Evolutionary conservation across 257 asterid species (phyloP).

Genomic region (Misopates orontium): DNA sequence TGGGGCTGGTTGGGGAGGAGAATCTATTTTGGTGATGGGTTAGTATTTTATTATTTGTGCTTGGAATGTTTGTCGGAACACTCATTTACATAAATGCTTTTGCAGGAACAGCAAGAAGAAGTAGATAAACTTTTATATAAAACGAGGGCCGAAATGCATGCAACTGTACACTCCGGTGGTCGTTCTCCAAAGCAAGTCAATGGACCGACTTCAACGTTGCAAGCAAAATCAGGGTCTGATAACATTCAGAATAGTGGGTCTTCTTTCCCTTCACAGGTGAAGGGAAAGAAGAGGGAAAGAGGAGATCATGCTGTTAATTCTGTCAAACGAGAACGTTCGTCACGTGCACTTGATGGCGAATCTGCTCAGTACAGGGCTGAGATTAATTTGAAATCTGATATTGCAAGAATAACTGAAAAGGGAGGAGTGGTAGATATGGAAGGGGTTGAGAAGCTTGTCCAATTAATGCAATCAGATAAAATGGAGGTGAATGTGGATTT

Average conservation of each 20-base stretch:
- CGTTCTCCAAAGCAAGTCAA: constrained; percentile 50
- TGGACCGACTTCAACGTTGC: constrained; percentile 35
- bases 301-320: constrained; percentile 38
- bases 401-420: constrained; percentile 40
- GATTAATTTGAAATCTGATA: constrained; percentile 37
- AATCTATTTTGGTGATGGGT: too few species aligned
- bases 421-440: constrained; percentile 42
- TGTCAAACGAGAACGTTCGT: constrained; percentile 37
- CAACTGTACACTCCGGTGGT: constrained; percentile 41
- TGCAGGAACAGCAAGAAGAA: constrained; percentile 55
- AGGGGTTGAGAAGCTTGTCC: constrained; percentile 49
- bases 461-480: constrained; percentile 43
- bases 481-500: constrained; percentile 42
- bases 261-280: constrained; percentile 38
- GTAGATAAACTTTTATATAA: constrained; percentile 43
- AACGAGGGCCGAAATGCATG: constrained; percentile 49
- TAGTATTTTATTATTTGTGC: too few species aligned
- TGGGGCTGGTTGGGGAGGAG: not conserved
- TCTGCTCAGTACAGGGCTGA: constrained; percentile 26
- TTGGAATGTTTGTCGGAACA: too few species aligned
- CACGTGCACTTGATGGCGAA: constrained; percentile 37
- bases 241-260: constrained; percentile 32
- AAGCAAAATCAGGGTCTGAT: constrained; percentile 39
- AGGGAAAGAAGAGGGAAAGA: constrained; percentile 55
- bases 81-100: not conserved